phyloP scores from a whole-genome alignment of 805 yeast genomes.

The Spathaspora girioi region DNA sequence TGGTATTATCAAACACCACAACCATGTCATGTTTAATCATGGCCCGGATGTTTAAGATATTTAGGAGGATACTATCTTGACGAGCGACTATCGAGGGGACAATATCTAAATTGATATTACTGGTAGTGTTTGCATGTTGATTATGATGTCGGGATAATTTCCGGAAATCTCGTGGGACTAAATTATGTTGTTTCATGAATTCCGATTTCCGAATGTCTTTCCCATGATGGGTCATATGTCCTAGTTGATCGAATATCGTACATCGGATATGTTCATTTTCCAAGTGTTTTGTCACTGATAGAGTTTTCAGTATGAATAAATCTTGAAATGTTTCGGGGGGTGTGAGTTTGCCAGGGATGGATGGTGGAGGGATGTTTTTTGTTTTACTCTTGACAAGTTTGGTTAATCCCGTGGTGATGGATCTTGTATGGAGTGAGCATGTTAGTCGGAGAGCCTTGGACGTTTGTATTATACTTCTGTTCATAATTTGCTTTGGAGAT shows the following conservation, averaged over 20 bases:
- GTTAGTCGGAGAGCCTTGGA: neutral
- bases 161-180: conserved; percentile 58
- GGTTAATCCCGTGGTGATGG: neutral
- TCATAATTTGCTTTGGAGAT: neutral
- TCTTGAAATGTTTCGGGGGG: conserved; percentile 5
- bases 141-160: conserved; percentile 36
- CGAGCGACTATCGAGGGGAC: conserved; percentile 55
- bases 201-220: conserved; percentile 42
- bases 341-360: neutral
- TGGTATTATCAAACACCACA: conserved; percentile 38
- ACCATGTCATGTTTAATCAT: conserved; percentile 50
- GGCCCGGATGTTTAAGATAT: conserved; percentile 48
- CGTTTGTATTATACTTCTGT: neutral
- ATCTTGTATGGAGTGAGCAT: neutral
- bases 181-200: conserved; percentile 41
- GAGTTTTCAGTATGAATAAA: conserved; percentile 5
- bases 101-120: conserved; percentile 39
- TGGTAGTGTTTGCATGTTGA: conserved; percentile 13
- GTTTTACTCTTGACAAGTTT: neutral
- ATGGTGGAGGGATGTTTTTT: neutral
- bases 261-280: conserved; percentile 40
- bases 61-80: conserved; percentile 43
- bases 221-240: conserved; percentile 42
- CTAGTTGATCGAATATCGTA: conserved; percentile 45
- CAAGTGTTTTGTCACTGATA: conserved; percentile 6